Base-by-base conservation (phyloP, 257 asterid genomes). In the Paraleonurus japonicus region DNA sequence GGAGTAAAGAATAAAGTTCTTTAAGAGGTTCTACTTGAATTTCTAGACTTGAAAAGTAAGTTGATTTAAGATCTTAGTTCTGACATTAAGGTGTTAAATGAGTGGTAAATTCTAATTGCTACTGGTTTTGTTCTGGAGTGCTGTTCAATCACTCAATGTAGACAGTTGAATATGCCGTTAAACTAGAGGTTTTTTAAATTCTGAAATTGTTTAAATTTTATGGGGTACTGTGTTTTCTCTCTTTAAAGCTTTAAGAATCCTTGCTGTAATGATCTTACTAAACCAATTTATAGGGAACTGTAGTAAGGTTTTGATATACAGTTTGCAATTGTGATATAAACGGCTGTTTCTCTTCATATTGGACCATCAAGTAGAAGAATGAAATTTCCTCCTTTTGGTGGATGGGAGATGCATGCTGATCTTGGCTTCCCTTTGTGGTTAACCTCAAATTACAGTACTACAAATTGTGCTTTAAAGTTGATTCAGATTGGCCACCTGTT, bases 361-460 rank as follows among this genome's bases (percentile, higher is more conserved):
- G 61, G 71, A 59, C 65, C 27, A 35, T 64, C 23, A 16, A 7
- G 24, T 53, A 27, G 50, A 61, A 39, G 28, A 47, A 57, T 30
- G 28, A 16, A 30, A 20, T 43, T 51, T 62, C 7, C 55, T 27
- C 45, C 75, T 15, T 23, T 20, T 45, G 48, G 20, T 75, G 66
- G 32, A 15, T 74, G 48, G 58, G 66, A 64, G 60, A 51, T 73
- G 13, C 76, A 33, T 62, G 39, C 19, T 47, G 53, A 26, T 53
- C n/a, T 41, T 78, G 58, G 54, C 51, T 45, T 43, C 60, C 45
- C 16, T 64, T 57, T 76, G 61, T 80, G 51, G 71, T 65, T 33
- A 66, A 60, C 59, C 75, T 51, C 41, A 50, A 67, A 59, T 48
- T 37, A 24, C 33, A 27, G 24, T 64, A 20, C 43, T 73, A 17